phyloP scores from a whole-genome alignment of 352 stramenopile species.

The Pilasporangium apinafurcum region DNA sequence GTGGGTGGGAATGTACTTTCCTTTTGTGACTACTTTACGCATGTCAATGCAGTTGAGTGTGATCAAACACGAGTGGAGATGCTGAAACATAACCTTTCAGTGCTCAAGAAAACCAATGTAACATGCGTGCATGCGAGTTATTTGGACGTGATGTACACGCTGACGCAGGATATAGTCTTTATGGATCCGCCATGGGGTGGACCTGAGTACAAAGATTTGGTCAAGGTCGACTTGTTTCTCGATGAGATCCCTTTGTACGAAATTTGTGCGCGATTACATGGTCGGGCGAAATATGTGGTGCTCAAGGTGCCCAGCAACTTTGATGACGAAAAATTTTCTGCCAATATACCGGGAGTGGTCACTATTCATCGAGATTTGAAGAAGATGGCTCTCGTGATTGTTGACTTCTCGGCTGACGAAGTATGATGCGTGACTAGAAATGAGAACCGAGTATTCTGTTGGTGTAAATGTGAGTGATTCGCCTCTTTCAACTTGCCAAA shows the following conservation, averaged over 20 bases:
- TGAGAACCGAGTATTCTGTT: too few relatives aligned
- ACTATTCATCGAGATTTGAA: slow-evolving; percentile 58
- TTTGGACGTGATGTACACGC: slow-evolving; percentile 59
- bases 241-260: slow-evolving; percentile 51
- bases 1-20: slow-evolving; percentile 75
- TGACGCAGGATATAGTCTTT: slow-evolving; percentile 79
- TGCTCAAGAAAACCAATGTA: slow-evolving; percentile 54
- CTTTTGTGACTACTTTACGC: slow-evolving; percentile 73
- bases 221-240: slow-evolving; percentile 66
- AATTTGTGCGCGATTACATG: slow-evolving; percentile 45
- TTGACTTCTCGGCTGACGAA: too few relatives aligned
- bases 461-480: too few relatives aligned
- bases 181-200: slow-evolving; percentile 80
- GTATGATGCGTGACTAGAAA: too few relatives aligned
- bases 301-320: slow-evolving; percentile 83
- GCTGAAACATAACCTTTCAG: slow-evolving; percentile 64
- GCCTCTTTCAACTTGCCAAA: too few relatives aligned
- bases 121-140: slow-evolving; percentile 59
- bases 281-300: slow-evolving; percentile 46
- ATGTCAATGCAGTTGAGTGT: slow-evolving; percentile 73
- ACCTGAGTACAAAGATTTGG: slow-evolving; percentile 71
- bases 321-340: slow-evolving; percentile 64
- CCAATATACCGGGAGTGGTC: slow-evolving; percentile 45
- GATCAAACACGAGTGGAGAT: slow-evolving; percentile 56
- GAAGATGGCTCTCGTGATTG: slow-evolving; percentile 73